Base-by-base conservation (phyloP, 1,284 basidiomycete species). In the Abortiporus biennis region DNA sequence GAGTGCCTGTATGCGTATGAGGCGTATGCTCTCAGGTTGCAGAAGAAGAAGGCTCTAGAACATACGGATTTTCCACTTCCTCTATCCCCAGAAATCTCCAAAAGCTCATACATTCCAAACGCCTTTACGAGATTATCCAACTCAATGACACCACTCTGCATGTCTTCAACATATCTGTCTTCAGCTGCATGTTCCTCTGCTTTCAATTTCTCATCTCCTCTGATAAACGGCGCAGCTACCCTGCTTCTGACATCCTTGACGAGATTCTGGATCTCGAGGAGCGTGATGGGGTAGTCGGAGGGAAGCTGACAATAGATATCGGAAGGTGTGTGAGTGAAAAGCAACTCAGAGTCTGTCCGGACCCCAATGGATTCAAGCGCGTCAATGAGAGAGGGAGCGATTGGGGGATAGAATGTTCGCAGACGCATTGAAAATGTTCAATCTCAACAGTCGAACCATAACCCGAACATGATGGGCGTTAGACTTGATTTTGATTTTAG, bases 11-110 rank as follows among this genome's bases (percentile, higher is more conserved):
- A 5, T 24, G 17, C 44, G 1, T 8, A 38, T 20, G n/a, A 15
- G 15, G 15, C n/a, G 27, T 11, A 23, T 8, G 36, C 6, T 15
- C 23, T 11, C 17, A 15, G 5, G 23, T 11, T 13, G 33, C 3
- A 32, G 19, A 34, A 27, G 11, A 6, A 39, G 23, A 30, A 15
- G 16, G 11, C 11, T 6, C 6, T 6, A 16, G n/a, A 35, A 47
- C 76, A 44, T 55, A 85, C 85, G 43, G 78, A 77, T 66, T 85
- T 86, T 34, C 80, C 81, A 13, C 76, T 73, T 6, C 67, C 67
- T 53, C 60, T 67, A 19, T 76, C 71, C 6, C 85, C 85, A 15
- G 81, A 76, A 15, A 87, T 64, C 54, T 87, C 83, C 36, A 84
- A 62, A 12, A 86, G 65, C 17, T 66, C 66, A 17, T 69, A 61